Percentiles rank a stretch among this genome's conserved stretches.
Evolutionary conservation across 306 rosid species (phyloP).

Genomic region (Sophora flavescens): DNA sequence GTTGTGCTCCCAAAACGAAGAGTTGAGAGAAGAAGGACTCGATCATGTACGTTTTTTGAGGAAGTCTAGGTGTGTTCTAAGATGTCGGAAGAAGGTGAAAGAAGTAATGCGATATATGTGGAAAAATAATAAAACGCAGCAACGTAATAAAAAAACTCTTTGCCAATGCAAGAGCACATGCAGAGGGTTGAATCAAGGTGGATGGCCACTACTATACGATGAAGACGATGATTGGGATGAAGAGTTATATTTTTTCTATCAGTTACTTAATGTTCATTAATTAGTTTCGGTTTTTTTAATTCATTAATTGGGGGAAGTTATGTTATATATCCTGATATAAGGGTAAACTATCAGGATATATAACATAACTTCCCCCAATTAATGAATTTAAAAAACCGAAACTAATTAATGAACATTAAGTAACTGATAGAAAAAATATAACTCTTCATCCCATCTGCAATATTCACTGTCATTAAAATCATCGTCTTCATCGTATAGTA

Average conservation of each 20-base stretch:
- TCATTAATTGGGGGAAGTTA: too few relatives aligned
- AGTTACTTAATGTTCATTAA: too few relatives aligned
- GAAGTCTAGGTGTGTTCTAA: not conserved
- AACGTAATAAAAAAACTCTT: not conserved
- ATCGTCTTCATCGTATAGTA: conserved; percentile 35
- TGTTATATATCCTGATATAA: too few relatives aligned
- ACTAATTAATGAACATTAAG: too few relatives aligned
- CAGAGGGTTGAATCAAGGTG: conserved; percentile 3
- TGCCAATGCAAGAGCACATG: conserved; percentile 15
- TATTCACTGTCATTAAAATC: conserved; percentile 18
- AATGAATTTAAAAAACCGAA: too few relatives aligned
- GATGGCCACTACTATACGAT: not conserved
- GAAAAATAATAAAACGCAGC: not conserved
- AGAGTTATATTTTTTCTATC: not conserved
- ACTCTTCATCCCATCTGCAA: conserved; percentile 50
- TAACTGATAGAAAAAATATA: too few relatives aligned
- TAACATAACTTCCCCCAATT: too few relatives aligned
- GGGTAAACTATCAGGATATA: too few relatives aligned
- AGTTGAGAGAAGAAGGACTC: conserved; percentile 29
- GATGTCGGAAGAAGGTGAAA: conserved; percentile 30
- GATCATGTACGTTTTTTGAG: conserved; percentile 20
- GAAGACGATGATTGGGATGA: conserved; percentile 46
- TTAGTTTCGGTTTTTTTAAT: too few relatives aligned
- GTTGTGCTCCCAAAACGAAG: not conserved
- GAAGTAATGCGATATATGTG: not conserved